Base-by-base conservation (phyloP, 208 protist genomes). In the Crithidia acanthocephali region DNA sequence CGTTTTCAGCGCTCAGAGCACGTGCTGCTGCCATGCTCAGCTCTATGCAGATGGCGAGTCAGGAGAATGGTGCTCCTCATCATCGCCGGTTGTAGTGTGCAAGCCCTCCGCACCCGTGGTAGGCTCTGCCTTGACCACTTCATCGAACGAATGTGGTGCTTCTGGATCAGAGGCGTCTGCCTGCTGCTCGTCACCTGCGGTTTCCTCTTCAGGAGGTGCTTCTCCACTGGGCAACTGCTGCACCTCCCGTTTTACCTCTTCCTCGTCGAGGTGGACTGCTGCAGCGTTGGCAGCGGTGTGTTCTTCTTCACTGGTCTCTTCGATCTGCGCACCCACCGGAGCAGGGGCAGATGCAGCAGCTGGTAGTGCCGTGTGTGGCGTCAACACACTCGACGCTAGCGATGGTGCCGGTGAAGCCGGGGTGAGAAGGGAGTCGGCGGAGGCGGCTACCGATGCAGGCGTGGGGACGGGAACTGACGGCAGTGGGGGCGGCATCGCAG, bases 31-130 rank as follows among this genome's bases (percentile, higher is more conserved):
- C n/a, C n/a, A n/a, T n/a, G n/a, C n/a, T n/a, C n/a, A n/a, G n/a
- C n/a, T n/a, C n/a, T n/a, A n/a, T n/a, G 32, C 18, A 18, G 69
- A 27, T 11, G 44, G 23, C 18, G 33, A 50, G 16, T 15, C 37
- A 18, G 58, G 11, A n/a, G 57, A 32, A 33, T 22, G 23, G n/a
- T 47, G 37, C 13, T 74, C 33, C 25, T 61, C 70, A 63, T 48
- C 48, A 2, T 4, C 28, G 9, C 44, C 15, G 1, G 10, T 22
- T 18, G 37, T 27, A 42, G 6, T 68, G 44, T 61, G 18, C 60
- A 50, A 3, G 13, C 20, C 47, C 25, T 48, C 57, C 7, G n/a
- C 47, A 42, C 20, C 20, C 48, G 18, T 47, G 20, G 1, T 50
- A 2, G 55, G 27, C 37, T 40, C 65, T 18, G 22, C 3, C 63